phyloP scores from a whole-genome alignment of 139 green algal species.

The Ulvella scutata region DNA sequence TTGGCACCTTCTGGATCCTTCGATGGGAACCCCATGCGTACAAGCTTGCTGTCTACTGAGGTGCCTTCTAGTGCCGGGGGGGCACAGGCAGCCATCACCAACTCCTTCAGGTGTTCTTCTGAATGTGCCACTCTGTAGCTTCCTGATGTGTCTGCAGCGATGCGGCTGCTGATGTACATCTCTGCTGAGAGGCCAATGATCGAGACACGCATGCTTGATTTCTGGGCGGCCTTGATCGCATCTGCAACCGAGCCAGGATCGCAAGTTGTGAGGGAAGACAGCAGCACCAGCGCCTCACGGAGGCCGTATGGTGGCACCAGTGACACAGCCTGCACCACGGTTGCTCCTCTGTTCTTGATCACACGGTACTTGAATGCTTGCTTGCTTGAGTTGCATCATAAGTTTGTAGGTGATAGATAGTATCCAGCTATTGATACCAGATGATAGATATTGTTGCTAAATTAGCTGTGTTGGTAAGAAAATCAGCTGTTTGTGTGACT shows the following conservation, averaged over 20 bases:
- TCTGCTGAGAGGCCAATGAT: constrained; percentile 61
- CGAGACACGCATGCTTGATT: constrained; percentile 41
- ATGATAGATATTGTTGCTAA: no score
- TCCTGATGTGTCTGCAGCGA: constrained; percentile 64
- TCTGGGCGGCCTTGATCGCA: constrained; percentile 38
- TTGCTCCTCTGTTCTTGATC: no score
- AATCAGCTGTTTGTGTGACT: no score
- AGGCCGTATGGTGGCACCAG: constrained; percentile 71
- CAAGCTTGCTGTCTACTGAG: constrained; percentile 2
- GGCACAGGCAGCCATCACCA: background rate
- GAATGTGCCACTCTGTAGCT: constrained; percentile 56
- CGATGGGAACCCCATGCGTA: constrained; percentile 77
- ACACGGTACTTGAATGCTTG: no score
- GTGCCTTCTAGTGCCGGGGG: constrained; percentile 1
- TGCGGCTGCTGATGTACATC: constrained; percentile 59
- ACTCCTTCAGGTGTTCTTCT: constrained; percentile 54
- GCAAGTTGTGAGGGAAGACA: constrained; percentile 66
- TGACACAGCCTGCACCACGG: constrained; percentile 5
- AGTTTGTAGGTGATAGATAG: no score
- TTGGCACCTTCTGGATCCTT: constrained; percentile 29
- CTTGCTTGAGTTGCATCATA: no score
- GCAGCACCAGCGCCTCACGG: constrained; percentile 72
- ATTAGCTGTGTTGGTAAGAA: no score
- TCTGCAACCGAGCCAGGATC: constrained; percentile 82
- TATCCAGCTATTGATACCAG: no score